phyloP scores from a whole-genome alignment of 2,329 filamentous ascomycete species.

The Ceratocystiopsis minuta region DNA sequence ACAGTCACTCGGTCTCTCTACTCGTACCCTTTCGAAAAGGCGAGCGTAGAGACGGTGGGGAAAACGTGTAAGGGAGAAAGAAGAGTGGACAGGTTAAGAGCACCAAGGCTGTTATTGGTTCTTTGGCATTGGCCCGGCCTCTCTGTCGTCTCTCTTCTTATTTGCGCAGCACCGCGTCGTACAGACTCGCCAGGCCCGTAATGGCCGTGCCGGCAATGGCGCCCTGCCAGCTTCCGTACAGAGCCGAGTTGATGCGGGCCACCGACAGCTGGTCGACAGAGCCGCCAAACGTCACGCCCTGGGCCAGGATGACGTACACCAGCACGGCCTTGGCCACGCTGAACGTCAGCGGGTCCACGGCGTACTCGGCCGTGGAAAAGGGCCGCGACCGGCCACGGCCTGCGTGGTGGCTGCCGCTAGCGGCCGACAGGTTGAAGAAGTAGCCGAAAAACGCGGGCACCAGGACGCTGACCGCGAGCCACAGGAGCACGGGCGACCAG shows the following conservation, averaged over 20 bases:
- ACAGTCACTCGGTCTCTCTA: background rate
- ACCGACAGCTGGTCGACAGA: conserved; percentile 42
- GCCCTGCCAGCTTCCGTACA: conserved; percentile 56
- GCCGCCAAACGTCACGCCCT: conserved; percentile 44
- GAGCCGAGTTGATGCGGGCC: conserved; percentile 41
- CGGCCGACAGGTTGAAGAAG: conserved; percentile 71
- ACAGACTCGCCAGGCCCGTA: conserved; percentile 50
- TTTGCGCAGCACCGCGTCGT: conserved; percentile 60
- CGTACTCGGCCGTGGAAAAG: conserved; percentile 28
- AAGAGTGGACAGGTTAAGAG: background rate
- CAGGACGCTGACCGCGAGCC: conserved; percentile 53
- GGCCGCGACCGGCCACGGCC: conserved; percentile 24
- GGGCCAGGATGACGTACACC: conserved; percentile 63
- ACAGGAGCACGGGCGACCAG: conserved; percentile 67
- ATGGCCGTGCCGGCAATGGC: conserved; percentile 51
- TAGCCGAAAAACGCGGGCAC: conserved; percentile 59
- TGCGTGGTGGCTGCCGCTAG: conserved; percentile 20
- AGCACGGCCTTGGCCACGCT: conserved; percentile 75
- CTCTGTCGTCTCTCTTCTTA: conserved; percentile 16
- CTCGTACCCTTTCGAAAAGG: background rate
- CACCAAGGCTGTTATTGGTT: no score
- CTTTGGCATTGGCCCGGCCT: no score
- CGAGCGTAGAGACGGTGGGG: no score
- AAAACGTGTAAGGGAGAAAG: background rate
- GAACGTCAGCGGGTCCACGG: conserved; percentile 74